Evolutionary conservation across 495 filamentous ascomycete species (phyloP), one percentile per base, ranked within the genome.

Genomic region (Chaetomium tenue): DNA sequence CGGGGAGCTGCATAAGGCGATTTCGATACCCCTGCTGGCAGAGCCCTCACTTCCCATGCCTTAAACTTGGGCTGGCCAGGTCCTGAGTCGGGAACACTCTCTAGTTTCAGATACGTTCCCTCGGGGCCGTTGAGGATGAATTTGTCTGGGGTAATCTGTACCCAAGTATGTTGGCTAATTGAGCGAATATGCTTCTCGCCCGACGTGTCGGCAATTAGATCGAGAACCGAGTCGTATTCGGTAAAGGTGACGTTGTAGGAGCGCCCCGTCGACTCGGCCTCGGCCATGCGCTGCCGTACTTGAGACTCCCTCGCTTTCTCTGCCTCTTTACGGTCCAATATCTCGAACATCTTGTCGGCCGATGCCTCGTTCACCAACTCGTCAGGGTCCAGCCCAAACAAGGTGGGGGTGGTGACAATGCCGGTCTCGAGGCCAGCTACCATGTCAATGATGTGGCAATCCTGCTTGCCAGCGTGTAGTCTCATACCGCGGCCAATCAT

Each of bases 371-470:
- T 76, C 0, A 98, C 77, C 4, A 97, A 58, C 70, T 93, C 87
- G n/a, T 83, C 80, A 0, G 94, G 93, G 74, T 98, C 91, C 5
- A 99, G 83, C 1, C 94, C 94, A 67, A 99, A 97, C 11, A 99
- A 79, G 0, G 94, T 97, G 1, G 94, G 95, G 0, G 89, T 91
- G 15, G 92, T 93, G 1, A 96, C 80, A 58, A 99, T 88, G 0
- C 95, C 94, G 0, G 86, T 87, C 60, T 84, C 82, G 16, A 98
- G 78, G 15, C 86, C 88, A 0, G 91, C 86, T 0, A 98, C 94
- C 91, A 99, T 93, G 73, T 99, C 94, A 66, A 99, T 94, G 53
- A 99, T 81, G 73, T 97, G 94, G 68, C 94, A 99, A 69, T 98
- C 85, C 47, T 87, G 74, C 72, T 99, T 99, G 1, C 83, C 89